Conservation (phyloP, 768 basidiomycete species). For the Termitomyces sp. region DNA sequence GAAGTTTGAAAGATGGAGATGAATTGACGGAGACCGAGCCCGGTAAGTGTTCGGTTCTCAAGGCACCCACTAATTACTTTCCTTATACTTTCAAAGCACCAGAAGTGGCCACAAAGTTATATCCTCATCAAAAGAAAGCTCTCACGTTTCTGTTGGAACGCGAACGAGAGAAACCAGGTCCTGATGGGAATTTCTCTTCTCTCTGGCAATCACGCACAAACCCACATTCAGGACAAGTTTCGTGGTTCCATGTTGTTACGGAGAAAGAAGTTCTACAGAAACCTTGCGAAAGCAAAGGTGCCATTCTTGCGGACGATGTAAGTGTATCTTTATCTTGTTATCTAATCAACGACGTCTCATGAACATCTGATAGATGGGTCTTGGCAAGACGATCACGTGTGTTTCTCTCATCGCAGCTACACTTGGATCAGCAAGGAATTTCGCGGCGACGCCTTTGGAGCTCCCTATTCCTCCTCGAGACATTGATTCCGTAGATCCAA, state of each 20-base stretch:
- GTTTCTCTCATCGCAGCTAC: conserved; percentile 92
- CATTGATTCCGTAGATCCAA: conserved; percentile 29
- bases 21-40: conserved; percentile 86
- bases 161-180: conserved; percentile 57
- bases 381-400: conserved; percentile 96
- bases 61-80: not conserved
- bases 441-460: conserved; percentile 54
- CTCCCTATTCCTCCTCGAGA: conserved; percentile 28
- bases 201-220: conserved; percentile 63
- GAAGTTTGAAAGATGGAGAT: conserved; percentile 80
- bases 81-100: conserved; percentile 32
- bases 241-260: conserved; percentile 85
- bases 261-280: conserved; percentile 64
- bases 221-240: conserved; percentile 35
- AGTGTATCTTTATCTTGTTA: conserved; percentile 21
- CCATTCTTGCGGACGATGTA: conserved; percentile 97
- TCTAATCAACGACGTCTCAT: not conserved
- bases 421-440: conserved; percentile 58
- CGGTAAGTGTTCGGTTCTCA: conserved; percentile 40
- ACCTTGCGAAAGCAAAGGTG: conserved; percentile 75
- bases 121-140: conserved; percentile 98
- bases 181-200: conserved; percentile 61
- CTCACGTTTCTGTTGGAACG: conserved; percentile 92
- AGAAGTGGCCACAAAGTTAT: conserved; percentile 80
- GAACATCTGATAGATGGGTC: conserved; percentile 71